These are phyloP conservation scores for Didymella keratinophila DNA, from an alignment of 2,329 filamentous ascomycete species.

Conservation along the genomic window DNA sequence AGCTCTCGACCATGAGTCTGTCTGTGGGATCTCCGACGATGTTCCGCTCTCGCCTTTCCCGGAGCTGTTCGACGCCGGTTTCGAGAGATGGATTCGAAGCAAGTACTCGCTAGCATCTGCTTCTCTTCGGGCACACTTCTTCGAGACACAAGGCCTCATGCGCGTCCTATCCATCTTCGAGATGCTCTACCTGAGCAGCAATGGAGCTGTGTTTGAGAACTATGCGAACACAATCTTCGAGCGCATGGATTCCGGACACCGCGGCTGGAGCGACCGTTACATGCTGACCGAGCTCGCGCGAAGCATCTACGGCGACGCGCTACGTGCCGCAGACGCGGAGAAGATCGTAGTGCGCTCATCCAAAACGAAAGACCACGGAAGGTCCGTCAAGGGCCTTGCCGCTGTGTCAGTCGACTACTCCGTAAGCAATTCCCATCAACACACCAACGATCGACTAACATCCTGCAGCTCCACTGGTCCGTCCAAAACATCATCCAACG, in stretches of 20 bases:
- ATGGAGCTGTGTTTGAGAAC: constrained; percentile 71
- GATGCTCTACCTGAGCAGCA: constrained; percentile 76
- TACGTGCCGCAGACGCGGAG: constrained; percentile 61
- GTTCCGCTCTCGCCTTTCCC: constrained; percentile 71
- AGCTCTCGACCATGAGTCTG: constrained; percentile 63
- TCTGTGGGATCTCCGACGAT: constrained; percentile 58
- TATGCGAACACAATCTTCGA: constrained; percentile 77
- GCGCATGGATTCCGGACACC: constrained; percentile 69
- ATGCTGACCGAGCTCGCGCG: constrained; percentile 79
- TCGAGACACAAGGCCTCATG: constrained; percentile 72
- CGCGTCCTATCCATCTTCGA: constrained; percentile 72
- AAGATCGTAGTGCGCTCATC: constrained; percentile 67
- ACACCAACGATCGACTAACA: neutral
- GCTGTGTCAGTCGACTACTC: constrained; percentile 72
- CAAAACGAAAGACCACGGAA: constrained; percentile 58
- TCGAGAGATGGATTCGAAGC: constrained; percentile 78
- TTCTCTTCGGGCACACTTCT: constrained; percentile 71
- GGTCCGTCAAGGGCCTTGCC: constrained; percentile 69
- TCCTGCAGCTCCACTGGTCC: constrained; percentile 60
- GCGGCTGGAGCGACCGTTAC: constrained; percentile 81
- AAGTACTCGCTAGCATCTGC: constrained; percentile 75
- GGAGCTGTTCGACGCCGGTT: constrained; percentile 74
- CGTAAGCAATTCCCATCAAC: constrained; percentile 54
- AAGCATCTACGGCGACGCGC: constrained; percentile 67
- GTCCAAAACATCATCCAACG: constrained; percentile 76